Percentiles rank a stretch among this genome's conserved stretches.
Evolutionary conservation across 2,329 filamentous ascomycete species (phyloP).

Genomic region (Thielaviopsis populi): DNA sequence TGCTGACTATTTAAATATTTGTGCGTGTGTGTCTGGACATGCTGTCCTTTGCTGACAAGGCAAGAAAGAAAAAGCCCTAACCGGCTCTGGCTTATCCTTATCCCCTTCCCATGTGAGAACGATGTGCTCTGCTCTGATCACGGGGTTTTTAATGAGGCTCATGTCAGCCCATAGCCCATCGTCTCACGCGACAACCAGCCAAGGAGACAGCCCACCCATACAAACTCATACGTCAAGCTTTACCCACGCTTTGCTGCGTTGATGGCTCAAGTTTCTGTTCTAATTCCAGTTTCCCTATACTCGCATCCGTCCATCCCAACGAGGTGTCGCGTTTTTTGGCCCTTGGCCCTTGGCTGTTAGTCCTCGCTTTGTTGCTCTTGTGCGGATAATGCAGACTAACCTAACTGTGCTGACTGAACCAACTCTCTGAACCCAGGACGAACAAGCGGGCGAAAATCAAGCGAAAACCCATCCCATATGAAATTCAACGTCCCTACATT

Average conservation of each 20-base stretch:
- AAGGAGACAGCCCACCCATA: neutral
- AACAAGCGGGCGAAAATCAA: slow-evolving; percentile 1
- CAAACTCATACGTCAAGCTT: neutral
- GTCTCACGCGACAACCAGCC: neutral
- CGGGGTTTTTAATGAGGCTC: neutral
- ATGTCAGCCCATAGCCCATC: neutral
- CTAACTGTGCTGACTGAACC: slow-evolving; percentile 7
- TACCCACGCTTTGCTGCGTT: neutral
- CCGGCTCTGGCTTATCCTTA: neutral
- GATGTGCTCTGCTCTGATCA: neutral
- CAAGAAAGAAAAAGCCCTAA: neutral
- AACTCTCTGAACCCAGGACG: neutral
- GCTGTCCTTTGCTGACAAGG: too few relatives aligned
- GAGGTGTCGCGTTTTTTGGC: slow-evolving; percentile 4
- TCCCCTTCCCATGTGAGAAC: neutral
- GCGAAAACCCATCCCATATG: neutral
- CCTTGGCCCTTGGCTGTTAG: neutral
- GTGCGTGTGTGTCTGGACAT: too few relatives aligned
- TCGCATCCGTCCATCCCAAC: neutral
- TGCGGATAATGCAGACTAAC: neutral
- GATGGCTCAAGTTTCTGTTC: neutral
- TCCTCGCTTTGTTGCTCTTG: neutral
- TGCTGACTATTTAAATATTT: too few relatives aligned
- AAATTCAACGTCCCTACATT: slow-evolving; percentile 4
- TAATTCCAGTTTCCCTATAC: slow-evolving; percentile 6